A percentile compares a stretch with the other conserved stretches of the same genome.
phyloP scores from a whole-genome alignment of 2,329 filamentous ascomycete species.

The Lachnellula cervina region DNA sequence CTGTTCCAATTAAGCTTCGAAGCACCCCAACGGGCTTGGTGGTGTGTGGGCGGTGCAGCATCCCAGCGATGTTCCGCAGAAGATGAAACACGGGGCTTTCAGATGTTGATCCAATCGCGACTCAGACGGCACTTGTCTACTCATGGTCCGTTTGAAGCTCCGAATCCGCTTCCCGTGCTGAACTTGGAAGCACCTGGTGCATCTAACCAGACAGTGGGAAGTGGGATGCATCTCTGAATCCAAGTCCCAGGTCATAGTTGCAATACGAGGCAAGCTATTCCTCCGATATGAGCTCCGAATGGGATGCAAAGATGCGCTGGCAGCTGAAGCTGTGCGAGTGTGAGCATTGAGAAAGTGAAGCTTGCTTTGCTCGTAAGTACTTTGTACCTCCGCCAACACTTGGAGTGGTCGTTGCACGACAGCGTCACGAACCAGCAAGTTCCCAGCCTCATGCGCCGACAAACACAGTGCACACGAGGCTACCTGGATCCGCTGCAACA shows the following conservation, averaged over 20 bases:
- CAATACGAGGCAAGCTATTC: neutral
- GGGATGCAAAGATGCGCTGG: slow-evolving; percentile 16
- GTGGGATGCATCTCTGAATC: neutral
- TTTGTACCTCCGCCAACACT: slow-evolving; percentile 10
- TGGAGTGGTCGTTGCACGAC: slow-evolving; percentile 23
- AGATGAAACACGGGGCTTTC: slow-evolving; percentile 18
- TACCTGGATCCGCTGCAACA: slow-evolving; percentile 18
- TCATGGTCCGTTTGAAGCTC: neutral
- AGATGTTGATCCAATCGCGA: slow-evolving; percentile 14
- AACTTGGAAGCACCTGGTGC: neutral
- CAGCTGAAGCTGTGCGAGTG: slow-evolving; percentile 8
- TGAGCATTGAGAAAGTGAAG: slow-evolving; percentile 1
- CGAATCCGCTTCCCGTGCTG: neutral
- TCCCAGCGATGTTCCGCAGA: slow-evolving; percentile 13
- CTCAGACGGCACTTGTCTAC: slow-evolving; percentile 3
- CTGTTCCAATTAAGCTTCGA: slow-evolving; percentile 2
- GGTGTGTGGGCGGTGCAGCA: slow-evolving; percentile 11
- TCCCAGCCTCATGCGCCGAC: slow-evolving; percentile 17
- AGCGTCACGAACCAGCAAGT: slow-evolving; percentile 18
- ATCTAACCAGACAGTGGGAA: neutral
- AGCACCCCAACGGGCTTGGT: neutral
- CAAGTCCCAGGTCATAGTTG: neutral
- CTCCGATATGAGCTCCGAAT: slow-evolving; percentile 8
- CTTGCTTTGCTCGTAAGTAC: slow-evolving; percentile 8
- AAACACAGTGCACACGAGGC: slow-evolving; percentile 17